These are phyloP conservation scores for Dactylellina parvicollis DNA, from an alignment of 2,329 filamentous ascomycete genomes.

Conservation along the genomic window DNA sequence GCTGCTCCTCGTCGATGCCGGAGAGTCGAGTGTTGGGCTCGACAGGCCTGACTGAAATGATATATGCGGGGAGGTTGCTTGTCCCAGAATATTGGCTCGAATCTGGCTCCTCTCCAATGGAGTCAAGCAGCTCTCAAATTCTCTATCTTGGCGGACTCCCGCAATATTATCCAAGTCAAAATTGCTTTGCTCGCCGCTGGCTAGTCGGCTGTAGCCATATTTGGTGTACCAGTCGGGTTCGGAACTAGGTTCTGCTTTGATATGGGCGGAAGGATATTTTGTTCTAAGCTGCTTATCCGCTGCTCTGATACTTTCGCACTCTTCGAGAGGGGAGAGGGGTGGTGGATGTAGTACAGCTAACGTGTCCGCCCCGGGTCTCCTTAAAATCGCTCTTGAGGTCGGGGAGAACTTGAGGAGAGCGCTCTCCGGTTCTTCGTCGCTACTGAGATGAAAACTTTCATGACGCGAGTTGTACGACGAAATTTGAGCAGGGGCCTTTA, in stretches of 20 bases:
- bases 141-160: not conserved
- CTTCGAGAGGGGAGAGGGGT: slow-evolving; percentile 14
- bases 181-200: slow-evolving; percentile 13
- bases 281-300: not conserved
- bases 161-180: slow-evolving; percentile 41
- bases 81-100: not conserved
- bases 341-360: slow-evolving; percentile 34
- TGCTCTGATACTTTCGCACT: not conserved
- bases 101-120: not conserved
- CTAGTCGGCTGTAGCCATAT: slow-evolving; percentile 38
- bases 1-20: no score
- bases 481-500: not conserved
- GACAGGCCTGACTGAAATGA: no score
- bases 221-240: slow-evolving; percentile 33
- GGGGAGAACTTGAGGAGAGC: slow-evolving; percentile 42
- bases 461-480: not conserved
- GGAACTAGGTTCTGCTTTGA: slow-evolving; percentile 31
- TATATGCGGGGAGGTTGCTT: not conserved
- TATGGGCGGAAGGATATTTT: not conserved
- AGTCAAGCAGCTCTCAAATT: not conserved
- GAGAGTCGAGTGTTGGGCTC: no score
- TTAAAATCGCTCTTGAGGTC: slow-evolving; percentile 32
- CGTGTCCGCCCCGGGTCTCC: slow-evolving; percentile 34
- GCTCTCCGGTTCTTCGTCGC: slow-evolving; percentile 44
- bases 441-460: slow-evolving; percentile 14